Conservation (phyloP, 495 filamentous ascomycete species). For the Xylaria palmicola region DNA sequence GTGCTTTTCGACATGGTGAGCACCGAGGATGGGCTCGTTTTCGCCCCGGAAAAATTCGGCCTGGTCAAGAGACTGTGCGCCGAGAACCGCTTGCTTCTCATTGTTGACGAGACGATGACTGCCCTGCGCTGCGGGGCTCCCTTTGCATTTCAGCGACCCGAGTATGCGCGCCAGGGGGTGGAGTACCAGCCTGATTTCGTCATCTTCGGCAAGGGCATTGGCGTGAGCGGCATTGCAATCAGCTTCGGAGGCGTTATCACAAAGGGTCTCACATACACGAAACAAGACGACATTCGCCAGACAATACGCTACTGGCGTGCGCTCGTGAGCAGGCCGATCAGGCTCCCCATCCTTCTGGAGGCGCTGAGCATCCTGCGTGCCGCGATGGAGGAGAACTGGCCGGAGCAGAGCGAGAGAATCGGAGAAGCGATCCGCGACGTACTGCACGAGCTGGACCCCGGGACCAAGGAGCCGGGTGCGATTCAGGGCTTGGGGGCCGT, state of each 20-base stretch:
- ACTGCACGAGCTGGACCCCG: constrained; percentile 12
- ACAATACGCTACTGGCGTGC: constrained; percentile 23
- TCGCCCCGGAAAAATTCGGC: constrained; percentile 11
- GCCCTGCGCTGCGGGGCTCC: constrained; percentile 27
- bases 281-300: constrained; percentile 12
- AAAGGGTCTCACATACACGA: constrained; percentile 12
- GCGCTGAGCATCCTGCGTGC: constrained; percentile 15
- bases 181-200: constrained; percentile 23
- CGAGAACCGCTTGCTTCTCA: constrained; percentile 18
- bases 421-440: constrained; percentile 15
- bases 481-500: constrained; percentile 14
- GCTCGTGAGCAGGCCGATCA: constrained; percentile 16
- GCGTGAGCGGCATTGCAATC: constrained; percentile 25
- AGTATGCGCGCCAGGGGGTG: constrained; percentile 14
- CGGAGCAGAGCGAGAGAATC: constrained; percentile 13
- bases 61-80: constrained; percentile 15
- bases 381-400: constrained; percentile 13
- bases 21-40: constrained; percentile 16
- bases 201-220: constrained; percentile 27
- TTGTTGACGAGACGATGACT: constrained; percentile 27
- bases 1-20: constrained; percentile 33
- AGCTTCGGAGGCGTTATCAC: constrained; percentile 23
- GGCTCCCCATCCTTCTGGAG: constrained; percentile 14
- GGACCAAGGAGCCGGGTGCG: constrained; percentile 11
- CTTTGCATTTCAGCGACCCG: constrained; percentile 25